Conservation (phyloP, 768 basidiomycete genomes). For the Suillus alpinus region DNA sequence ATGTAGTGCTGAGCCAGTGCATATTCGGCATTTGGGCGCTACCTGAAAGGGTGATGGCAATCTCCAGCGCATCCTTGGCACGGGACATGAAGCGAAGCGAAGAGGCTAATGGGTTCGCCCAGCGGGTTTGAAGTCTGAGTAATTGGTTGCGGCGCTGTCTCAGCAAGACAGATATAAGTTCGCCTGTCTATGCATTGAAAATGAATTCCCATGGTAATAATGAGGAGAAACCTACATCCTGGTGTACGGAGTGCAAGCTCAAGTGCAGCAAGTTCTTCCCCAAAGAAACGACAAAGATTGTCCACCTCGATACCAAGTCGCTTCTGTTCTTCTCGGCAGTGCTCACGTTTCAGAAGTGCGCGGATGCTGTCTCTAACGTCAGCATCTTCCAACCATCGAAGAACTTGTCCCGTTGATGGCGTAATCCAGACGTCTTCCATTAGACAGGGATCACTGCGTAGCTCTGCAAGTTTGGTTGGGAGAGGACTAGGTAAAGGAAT, state of each 20-base stretch:
- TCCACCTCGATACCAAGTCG: slow-evolving; percentile 28
- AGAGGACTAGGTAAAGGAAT: slow-evolving; percentile 1
- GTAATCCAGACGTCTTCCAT: slow-evolving; percentile 40
- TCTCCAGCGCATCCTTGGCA: slow-evolving; percentile 1
- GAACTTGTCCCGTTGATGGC: slow-evolving; percentile 8
- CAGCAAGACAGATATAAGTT: slow-evolving; percentile 1
- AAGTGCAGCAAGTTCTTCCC: slow-evolving; percentile 24
- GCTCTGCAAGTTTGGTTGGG: background rate
- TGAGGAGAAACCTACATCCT: slow-evolving; percentile 8
- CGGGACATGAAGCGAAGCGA: slow-evolving; percentile 7
- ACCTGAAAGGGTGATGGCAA: slow-evolving; percentile 4
- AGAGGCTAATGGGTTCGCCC: slow-evolving; percentile 17
- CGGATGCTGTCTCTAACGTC: slow-evolving; percentile 30
- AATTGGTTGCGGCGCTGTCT: slow-evolving; percentile 9
- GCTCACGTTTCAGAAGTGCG: slow-evolving; percentile 24
- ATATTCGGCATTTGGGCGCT: background rate
- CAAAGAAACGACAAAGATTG: slow-evolving; percentile 36
- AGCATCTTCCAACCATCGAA: slow-evolving; percentile 33
- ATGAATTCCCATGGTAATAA: background rate
- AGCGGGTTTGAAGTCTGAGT: slow-evolving; percentile 13
- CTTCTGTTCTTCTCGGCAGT: slow-evolving; percentile 29
- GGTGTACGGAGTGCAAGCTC: slow-evolving; percentile 14
- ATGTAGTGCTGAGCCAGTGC: slow-evolving; percentile 5
- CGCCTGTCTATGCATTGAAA: background rate
- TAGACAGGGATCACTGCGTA: slow-evolving; percentile 14